phyloP scores from a whole-genome alignment of 2,329 filamentous ascomycete species.

The Aspergillus latus region DNA sequence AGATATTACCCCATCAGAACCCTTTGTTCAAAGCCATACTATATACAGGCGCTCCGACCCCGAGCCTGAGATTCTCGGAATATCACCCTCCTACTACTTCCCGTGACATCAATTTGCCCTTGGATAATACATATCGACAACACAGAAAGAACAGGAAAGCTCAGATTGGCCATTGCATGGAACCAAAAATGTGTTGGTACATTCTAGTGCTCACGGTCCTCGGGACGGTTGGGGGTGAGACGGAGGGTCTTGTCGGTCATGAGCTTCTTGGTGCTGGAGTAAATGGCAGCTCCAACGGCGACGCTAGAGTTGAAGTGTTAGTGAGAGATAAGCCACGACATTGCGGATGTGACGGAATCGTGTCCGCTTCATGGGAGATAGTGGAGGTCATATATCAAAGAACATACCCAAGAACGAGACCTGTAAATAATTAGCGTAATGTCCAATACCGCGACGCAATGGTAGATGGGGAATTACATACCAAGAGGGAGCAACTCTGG shows the following conservation, averaged over 20 bases:
- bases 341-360: conserved; percentile 20
- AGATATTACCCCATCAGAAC: conserved; percentile 28
- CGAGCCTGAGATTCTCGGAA: conserved; percentile 28
- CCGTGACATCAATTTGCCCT: conserved; percentile 29
- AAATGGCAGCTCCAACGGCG: conserved; percentile 74
- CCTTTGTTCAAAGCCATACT: conserved; percentile 33
- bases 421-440: conserved; percentile 49
- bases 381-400: conserved; percentile 7
- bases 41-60: conserved; percentile 38
- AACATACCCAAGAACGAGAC: conserved; percentile 80
- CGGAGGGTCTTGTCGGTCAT: conserved; percentile 88
- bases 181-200: conserved; percentile 35
- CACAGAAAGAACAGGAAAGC: conserved; percentile 21
- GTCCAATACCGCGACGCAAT: conserved; percentile 10
- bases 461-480: conserved; percentile 51
- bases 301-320: conserved; percentile 46
- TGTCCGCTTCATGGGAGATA: conserved; percentile 15
- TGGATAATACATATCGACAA: conserved; percentile 33
- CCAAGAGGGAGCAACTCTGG: conserved; percentile 93
- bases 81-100: conserved; percentile 19
- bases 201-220: conserved; percentile 42
- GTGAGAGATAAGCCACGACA: conserved; percentile 11
- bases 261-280: conserved; percentile 82
- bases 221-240: conserved; percentile 67
- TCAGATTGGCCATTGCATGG: conserved; percentile 29